phyloP scores from a whole-genome alignment of 1,284 basidiomycete species.

The Moniliella sp. region DNA sequence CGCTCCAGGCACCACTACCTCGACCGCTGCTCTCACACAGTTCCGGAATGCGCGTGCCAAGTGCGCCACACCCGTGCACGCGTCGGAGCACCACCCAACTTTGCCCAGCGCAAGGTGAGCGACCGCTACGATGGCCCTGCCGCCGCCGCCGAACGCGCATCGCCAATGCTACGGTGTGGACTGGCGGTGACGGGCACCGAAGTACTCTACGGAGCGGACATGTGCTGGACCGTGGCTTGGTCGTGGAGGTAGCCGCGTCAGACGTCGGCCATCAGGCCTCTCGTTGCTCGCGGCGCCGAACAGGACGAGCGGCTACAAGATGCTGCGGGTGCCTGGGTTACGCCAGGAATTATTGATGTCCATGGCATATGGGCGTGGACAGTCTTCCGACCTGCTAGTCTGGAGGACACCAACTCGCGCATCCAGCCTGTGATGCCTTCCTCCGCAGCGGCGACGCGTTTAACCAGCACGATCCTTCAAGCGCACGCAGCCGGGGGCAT shows the following conservation, averaged over 20 bases:
- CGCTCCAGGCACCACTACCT: too few relatives aligned
- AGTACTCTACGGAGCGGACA: slow-evolving; percentile 39
- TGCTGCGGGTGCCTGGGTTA: slow-evolving; percentile 18
- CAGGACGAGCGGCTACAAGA: slow-evolving; percentile 6
- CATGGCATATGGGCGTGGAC: slow-evolving; percentile 53
- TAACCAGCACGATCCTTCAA: too few relatives aligned
- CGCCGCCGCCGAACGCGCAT: slow-evolving; percentile 39
- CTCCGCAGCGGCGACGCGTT: slow-evolving; percentile 41
- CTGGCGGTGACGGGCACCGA: slow-evolving; percentile 49
- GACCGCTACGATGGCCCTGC: slow-evolving; percentile 50
- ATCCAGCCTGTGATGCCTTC: slow-evolving; percentile 44
- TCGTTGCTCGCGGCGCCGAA: slow-evolving; percentile 1
- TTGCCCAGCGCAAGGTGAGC: slow-evolving; percentile 44
- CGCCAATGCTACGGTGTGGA: slow-evolving; percentile 58
- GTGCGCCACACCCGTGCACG: slow-evolving; percentile 8
- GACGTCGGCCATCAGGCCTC: not conserved
- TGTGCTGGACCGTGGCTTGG: slow-evolving; percentile 38
- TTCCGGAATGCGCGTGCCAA: slow-evolving; percentile 2
- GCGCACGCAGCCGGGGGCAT: slow-evolving; percentile 49
- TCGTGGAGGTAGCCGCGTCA: slow-evolving; percentile 36
- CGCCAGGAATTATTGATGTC: slow-evolving; percentile 46
- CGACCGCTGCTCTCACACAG: not conserved
- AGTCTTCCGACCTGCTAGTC: slow-evolving; percentile 31
- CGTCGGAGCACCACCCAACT: slow-evolving; percentile 39
- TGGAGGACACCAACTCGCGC: slow-evolving; percentile 39